phyloP scores from a whole-genome alignment of 305 asterid species.

The Vinca major region DNA sequence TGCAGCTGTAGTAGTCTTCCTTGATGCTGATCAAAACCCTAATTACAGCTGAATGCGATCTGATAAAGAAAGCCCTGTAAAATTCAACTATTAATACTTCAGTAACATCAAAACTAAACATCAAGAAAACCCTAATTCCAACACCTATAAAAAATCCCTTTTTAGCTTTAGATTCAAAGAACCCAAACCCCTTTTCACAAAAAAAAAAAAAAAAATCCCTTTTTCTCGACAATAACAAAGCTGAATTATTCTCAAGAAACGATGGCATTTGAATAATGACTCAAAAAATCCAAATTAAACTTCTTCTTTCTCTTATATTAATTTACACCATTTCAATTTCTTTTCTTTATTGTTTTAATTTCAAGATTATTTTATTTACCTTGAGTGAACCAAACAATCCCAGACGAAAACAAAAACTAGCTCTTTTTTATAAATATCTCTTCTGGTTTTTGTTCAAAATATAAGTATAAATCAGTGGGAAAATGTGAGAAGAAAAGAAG shows the following conservation, averaged over 20 bases:
- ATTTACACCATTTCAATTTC: neutral
- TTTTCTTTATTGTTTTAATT: neutral
- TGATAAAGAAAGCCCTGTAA: slow-evolving; percentile 20
- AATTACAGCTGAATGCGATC: slow-evolving; percentile 15
- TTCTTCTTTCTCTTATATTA: slow-evolving; percentile 2
- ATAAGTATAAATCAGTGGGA: neutral
- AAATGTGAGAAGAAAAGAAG: slow-evolving; percentile 2
- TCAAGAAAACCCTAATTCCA: neutral
- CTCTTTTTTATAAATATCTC: neutral
- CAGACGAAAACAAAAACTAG: neutral
- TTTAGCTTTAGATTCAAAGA: neutral
- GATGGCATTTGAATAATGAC: slow-evolving; percentile 6
- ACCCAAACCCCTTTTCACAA: neutral
- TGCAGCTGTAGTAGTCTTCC: neutral
- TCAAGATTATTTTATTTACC: slow-evolving; percentile 13
- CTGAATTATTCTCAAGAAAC: neutral
- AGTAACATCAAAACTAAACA: slow-evolving; percentile 6
- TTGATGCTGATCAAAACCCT: slow-evolving; percentile 19
- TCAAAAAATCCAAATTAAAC: neutral
- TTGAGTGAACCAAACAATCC: slow-evolving; percentile 18
- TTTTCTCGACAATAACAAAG: neutral
- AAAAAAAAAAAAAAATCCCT: neutral
- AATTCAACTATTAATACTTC: slow-evolving; percentile 15
- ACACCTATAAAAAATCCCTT: neutral
- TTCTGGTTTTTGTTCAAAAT: slow-evolving; percentile 3